Conservation (phyloP, 768 basidiomycete genomes). For the Russula lepida region DNA sequence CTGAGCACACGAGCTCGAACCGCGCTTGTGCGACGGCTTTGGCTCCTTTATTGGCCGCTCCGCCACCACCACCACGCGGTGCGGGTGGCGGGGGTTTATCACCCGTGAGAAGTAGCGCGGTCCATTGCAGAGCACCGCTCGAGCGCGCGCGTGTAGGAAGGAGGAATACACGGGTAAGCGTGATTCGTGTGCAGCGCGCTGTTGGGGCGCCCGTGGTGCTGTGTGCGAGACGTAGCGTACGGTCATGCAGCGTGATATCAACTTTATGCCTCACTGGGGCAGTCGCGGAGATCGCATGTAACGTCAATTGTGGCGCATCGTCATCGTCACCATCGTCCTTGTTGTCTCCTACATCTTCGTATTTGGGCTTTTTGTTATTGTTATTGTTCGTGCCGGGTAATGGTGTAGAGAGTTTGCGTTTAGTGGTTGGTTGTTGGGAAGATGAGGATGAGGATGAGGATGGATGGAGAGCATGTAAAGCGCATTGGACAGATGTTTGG, state of each 20-base stretch:
- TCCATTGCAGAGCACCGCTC: constrained; percentile 54
- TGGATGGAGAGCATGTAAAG: background rate
- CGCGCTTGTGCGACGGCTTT: constrained; percentile 6
- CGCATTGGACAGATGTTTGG: constrained; percentile 2
- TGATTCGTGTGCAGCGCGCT: constrained; percentile 38
- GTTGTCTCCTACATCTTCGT: background rate
- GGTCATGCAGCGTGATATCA: constrained; percentile 49
- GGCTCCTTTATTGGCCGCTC: constrained; percentile 31
- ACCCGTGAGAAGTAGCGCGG: constrained; percentile 51
- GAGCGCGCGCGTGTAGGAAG: constrained; percentile 67
- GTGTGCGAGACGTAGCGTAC: constrained; percentile 45
- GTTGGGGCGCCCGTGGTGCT: constrained; percentile 42
- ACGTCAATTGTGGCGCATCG: constrained; percentile 44
- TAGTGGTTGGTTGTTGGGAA: background rate
- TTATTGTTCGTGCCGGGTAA: background rate
- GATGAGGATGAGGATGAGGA: background rate
- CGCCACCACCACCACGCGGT: background rate
- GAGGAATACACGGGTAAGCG: constrained; percentile 54
- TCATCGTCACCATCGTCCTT: constrained; percentile 19
- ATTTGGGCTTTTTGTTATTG: constrained; percentile 11
- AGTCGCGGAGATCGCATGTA: constrained; percentile 59
- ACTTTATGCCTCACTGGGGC: constrained; percentile 72
- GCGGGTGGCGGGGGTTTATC: constrained; percentile 34
- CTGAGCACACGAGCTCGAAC: constrained; percentile 19
- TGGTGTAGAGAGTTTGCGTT: constrained; percentile 11